phyloP scores from a whole-genome alignment of 345 rosid genomes.

The Rhodomyrtus tomentosa region DNA sequence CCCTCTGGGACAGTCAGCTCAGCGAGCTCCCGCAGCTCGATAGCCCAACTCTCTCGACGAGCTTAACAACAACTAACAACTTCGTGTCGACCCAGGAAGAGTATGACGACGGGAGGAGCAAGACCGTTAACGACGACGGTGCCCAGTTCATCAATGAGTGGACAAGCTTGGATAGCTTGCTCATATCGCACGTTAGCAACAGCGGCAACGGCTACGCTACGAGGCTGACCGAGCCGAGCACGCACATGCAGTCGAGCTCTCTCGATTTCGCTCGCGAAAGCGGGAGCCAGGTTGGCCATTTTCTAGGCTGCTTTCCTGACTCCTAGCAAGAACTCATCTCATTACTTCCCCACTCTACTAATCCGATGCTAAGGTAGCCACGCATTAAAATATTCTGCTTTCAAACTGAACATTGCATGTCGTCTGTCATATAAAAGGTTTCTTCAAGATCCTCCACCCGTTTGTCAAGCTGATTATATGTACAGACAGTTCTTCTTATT shows the following conservation, averaged over 20 bases:
- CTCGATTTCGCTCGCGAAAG: conserved; percentile 11
- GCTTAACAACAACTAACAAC: conserved; percentile 17
- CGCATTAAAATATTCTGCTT: not conserved
- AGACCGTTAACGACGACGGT: conserved; percentile 4
- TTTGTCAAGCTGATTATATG: not conserved
- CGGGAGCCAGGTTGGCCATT: conserved; percentile 20
- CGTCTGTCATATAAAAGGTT: not conserved
- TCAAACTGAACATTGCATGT: not conserved
- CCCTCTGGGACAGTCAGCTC: conserved; percentile 21
- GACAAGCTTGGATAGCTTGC: conserved; percentile 50
- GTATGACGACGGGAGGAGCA: conserved; percentile 35
- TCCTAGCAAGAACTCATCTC: conserved; percentile 11
- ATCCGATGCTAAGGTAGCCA: not conserved
- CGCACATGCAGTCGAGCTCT: not conserved
- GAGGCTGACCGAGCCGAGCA: not conserved
- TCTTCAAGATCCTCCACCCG: not conserved
- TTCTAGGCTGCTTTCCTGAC: conserved; percentile 63
- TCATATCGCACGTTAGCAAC: conserved; percentile 25
- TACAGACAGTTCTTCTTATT: not conserved
- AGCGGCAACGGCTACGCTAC: not conserved
- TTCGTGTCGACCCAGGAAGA: conserved; percentile 11
- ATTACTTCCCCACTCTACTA: not conserved
- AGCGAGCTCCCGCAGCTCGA: conserved; percentile 56
- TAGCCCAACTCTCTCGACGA: conserved; percentile 50
- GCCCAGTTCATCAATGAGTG: conserved; percentile 29